These are phyloP conservation scores for Chaetomiaceae sp. DNA, from an alignment of 2,329 filamentous ascomycete species.

Conservation along the genomic window DNA sequence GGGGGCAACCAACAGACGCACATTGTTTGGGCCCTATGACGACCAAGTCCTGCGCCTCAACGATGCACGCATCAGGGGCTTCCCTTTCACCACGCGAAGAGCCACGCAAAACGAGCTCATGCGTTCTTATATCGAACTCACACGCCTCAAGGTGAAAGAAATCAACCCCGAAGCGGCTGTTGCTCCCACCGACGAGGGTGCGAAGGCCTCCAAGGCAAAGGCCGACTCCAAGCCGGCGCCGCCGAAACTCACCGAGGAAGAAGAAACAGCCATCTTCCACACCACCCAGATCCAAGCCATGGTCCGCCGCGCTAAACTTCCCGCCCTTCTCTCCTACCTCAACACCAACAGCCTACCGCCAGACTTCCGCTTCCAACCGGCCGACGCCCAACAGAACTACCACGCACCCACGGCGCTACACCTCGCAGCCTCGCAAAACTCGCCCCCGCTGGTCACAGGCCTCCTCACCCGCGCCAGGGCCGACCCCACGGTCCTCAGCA, in stretches of 20 bases:
- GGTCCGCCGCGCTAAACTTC: slow-evolving; percentile 83
- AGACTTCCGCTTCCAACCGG: slow-evolving; percentile 70
- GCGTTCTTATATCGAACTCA: slow-evolving; percentile 90
- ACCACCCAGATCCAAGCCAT: slow-evolving; percentile 85
- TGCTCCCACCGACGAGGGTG: slow-evolving; percentile 31
- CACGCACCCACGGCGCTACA: slow-evolving; percentile 83
- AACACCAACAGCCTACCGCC: slow-evolving; percentile 66
- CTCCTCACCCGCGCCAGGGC: slow-evolving; percentile 70
- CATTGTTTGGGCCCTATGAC: slow-evolving; percentile 87
- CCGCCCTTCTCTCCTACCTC: slow-evolving; percentile 79
- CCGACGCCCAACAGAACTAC: slow-evolving; percentile 63
- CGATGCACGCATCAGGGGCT: slow-evolving; percentile 75
- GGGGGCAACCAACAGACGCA: slow-evolving; percentile 78
- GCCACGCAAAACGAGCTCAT: slow-evolving; percentile 94
- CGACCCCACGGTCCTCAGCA: slow-evolving; percentile 65
- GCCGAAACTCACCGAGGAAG: slow-evolving; percentile 71
- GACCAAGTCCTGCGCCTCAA: slow-evolving; percentile 75
- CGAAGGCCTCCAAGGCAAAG: slow-evolving; percentile 41
- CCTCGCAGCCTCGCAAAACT: slow-evolving; percentile 76
- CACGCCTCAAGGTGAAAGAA: slow-evolving; percentile 77
- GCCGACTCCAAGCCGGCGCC: slow-evolving; percentile 44
- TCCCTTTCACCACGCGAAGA: slow-evolving; percentile 87
- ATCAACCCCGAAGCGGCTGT: slow-evolving; percentile 61
- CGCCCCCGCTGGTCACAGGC: slow-evolving; percentile 69
- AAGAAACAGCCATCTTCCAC: slow-evolving; percentile 76